Evolutionary conservation across 2,329 filamentous ascomycete genomes (phyloP).

Genomic region (Cadophora sp.): DNA sequence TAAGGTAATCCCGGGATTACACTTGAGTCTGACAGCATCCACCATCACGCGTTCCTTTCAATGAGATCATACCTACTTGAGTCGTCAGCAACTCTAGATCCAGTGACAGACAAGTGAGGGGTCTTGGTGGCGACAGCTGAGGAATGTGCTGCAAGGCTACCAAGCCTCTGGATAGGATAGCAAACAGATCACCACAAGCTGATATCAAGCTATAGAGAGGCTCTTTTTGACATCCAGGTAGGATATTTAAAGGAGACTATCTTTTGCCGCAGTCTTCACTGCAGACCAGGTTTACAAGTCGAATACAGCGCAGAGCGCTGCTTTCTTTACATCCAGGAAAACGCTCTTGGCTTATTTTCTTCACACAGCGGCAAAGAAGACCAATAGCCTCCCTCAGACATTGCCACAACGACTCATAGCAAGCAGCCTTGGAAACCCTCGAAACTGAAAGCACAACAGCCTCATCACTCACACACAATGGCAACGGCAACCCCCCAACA

Average conservation of each 20-base stretch:
- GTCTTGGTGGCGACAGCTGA: conserved; percentile 9
- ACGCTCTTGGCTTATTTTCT: neutral
- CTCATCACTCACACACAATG: conserved; percentile 32
- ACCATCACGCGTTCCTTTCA: conserved; percentile 1
- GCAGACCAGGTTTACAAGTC: neutral
- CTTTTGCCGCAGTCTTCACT: neutral
- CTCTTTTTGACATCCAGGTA: neutral
- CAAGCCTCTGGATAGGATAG: conserved; percentile 10
- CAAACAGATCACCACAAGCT: neutral
- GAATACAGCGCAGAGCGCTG: neutral
- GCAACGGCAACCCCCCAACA: conserved; percentile 32
- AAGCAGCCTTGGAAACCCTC: neutral
- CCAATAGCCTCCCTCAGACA: neutral
- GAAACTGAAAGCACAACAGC: neutral
- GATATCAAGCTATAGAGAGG: neutral
- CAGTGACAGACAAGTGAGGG: conserved; percentile 2
- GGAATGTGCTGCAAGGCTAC: conserved; percentile 14
- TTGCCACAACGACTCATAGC: neutral
- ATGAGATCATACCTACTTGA: neutral
- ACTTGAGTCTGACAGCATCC: neutral
- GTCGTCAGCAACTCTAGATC: conserved; percentile 3
- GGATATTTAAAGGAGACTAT: neutral
- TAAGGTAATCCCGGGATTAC: neutral
- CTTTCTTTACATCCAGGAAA: neutral
- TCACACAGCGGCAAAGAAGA: neutral